Base-by-base conservation (phyloP, 106 monocot species). In the Dioscorea alata region DNA sequence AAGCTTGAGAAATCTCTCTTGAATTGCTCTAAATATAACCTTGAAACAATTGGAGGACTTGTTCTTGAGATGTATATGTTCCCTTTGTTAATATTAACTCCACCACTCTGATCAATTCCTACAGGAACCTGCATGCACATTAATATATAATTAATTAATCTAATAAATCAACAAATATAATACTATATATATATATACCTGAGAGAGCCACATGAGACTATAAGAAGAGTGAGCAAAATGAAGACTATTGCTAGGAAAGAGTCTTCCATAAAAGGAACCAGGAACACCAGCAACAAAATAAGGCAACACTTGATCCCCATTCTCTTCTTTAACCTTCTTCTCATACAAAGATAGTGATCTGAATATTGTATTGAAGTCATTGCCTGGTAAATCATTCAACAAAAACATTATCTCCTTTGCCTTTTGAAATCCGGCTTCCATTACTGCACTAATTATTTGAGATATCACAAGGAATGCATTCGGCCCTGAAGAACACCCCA, bases 401-500 rank as follows among this genome's bases (percentile, higher is more conserved):
- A 67, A 84, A 65, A 35, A 74, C n/a, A 79, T 79, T 14, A 83
- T 25, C 63, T 83, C 77, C n/a, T 51, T 60, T 1, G 60, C 66
- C 1, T n/a, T 4, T 3, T 28, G 28, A 3, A 1, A 28, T 28
- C 28, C 28, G n/a, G 2, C 19, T 15, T 23, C 58, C 16, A 8
- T 12, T 17, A 81, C 22, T 0, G 50, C 52, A 19, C 66, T 35
- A 6, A 83, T 62, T 34, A 78, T 70, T 16, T 70, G 21, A 3
- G 77, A 72, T 1, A 81, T 62, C 6, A 73, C 75, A 2, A 63
- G 61, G 6, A 86, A 66, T 8, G 90, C 25, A 31, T 83, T 90
- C 2, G 90, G 82, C 2, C 90, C 84, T 0, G 79, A 76, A 4
- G 88, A 84, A 31, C 88, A 88, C 7, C 88, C 88, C 21, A 88